Evolutionary conservation across 148 eudicot species (phyloP), one percentile per base, ranked within the genome.

Genomic region (Polygonum aviculare): DNA sequence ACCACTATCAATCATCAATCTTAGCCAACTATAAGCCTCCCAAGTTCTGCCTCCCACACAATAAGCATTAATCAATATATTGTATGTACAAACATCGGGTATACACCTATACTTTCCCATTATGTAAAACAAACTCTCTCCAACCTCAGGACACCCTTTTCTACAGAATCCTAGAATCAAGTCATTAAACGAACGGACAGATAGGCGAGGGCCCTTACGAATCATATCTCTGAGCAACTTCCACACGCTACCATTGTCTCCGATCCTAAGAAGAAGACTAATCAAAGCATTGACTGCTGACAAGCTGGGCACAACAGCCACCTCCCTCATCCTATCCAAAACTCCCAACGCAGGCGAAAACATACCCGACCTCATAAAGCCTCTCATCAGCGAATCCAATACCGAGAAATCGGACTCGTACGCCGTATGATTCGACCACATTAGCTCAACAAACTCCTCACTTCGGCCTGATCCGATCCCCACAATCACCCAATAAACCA

Each of bases 301-400:
- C 45, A 69, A 49, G 79, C 87, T 80, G 18, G 96, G 99, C 50
- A 47, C 15, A 10, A 80, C 50, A 69, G 94, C 94, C 36, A 84
- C 77, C 82, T 84, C 85, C 80, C 97, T 83, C 91, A 93, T 89
- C 74, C 81, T 84, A 44, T 57, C 77, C 78, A 86, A 77, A 74
- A 91, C 87, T 72, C 87, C 87, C 82, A 92, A 21, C 0, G 94
- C 94, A 69, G 74, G 62, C 2, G 82, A 72, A 41, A 44, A 76
- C 84, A 89, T 86, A 7, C 89, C 97, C 16, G 82, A 91, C 15
- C 82, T 88, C 77, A 89, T 31, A 79, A 90, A 95, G 48, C 87
- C 92, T 45, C 97, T 88, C 96, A 93, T 86, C 67, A 95, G 85
- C 9, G 97, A 80, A 89, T 95, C 94, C 71, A 95, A 91, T 38